phyloP scores from a whole-genome alignment of 2,329 filamentous ascomycete genomes.

The Colletotrichum siamense region DNA sequence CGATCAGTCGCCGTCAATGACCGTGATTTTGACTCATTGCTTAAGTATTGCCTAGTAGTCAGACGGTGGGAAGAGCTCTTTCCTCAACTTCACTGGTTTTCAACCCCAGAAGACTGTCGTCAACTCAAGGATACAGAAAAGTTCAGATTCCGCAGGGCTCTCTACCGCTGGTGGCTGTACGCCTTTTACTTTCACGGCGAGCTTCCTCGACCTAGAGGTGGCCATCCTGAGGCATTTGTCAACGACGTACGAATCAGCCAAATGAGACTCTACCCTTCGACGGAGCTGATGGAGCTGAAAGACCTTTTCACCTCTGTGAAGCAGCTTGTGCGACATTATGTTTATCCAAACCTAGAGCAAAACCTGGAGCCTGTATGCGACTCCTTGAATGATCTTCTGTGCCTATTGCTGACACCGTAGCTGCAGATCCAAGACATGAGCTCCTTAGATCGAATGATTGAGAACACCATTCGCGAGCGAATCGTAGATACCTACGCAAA shows the following conservation, averaged over 20 bases:
- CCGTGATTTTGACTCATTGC: conserved; percentile 35
- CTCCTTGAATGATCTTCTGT: neutral
- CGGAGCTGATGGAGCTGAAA: conserved; percentile 48
- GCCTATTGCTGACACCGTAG: neutral
- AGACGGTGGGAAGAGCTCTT: conserved; percentile 44
- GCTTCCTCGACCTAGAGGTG: conserved; percentile 39
- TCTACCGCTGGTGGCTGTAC: conserved; percentile 62
- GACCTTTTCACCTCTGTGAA: conserved; percentile 52
- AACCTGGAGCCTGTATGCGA: conserved; percentile 38
- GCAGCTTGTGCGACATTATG: conserved; percentile 47
- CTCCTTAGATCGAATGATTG: conserved; percentile 18
- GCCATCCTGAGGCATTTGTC: conserved; percentile 42
- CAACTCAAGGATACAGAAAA: conserved; percentile 47
- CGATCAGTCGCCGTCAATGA: conserved; percentile 35
- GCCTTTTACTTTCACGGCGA: conserved; percentile 57
- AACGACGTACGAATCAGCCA: conserved; percentile 47
- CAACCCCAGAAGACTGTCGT: conserved; percentile 49
- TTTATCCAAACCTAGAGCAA: conserved; percentile 51
- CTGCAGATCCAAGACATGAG: neutral
- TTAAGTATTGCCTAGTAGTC: conserved; percentile 41
- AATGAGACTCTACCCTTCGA: conserved; percentile 48
- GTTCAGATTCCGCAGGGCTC: conserved; percentile 51
- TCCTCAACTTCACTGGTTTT: conserved; percentile 52
- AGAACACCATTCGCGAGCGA: conserved; percentile 28
- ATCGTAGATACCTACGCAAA: conserved; percentile 54